Percentiles rank a stretch among this genome's conserved stretches.
phyloP scores from a whole-genome alignment of 139 green algal genomes.

The Dunaliella sp. region DNA sequence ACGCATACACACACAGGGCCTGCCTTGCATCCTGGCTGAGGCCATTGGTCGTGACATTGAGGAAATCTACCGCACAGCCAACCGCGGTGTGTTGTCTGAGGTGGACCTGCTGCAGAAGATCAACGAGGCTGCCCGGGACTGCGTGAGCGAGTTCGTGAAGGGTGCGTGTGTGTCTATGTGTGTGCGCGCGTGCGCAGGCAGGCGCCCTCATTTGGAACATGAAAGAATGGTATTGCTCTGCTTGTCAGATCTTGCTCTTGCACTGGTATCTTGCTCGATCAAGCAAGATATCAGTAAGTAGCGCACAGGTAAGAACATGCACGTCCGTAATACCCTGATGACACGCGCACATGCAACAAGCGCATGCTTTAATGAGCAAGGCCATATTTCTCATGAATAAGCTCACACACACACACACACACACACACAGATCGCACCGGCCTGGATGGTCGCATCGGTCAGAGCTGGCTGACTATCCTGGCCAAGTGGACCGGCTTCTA shows the following conservation, averaged over 20 bases:
- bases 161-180: neutral
- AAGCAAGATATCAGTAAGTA: no score
- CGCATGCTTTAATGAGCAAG: no score
- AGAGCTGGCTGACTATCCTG: slow-evolving; percentile 53
- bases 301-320: no score
- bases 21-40: slow-evolving; percentile 88
- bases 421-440: slow-evolving; percentile 73
- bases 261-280: no score
- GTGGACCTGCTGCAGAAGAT: slow-evolving; percentile 89
- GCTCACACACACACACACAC: no score
- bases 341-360: no score
- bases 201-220: no score
- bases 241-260: no score
- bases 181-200: neutral
- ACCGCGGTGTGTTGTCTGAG: slow-evolving; percentile 83
- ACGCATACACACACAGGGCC: no score
- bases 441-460: slow-evolving; percentile 64
- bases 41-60: slow-evolving; percentile 90
- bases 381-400: no score
- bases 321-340: no score
- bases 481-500: slow-evolving; percentile 71
- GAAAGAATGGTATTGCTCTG: no score
- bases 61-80: slow-evolving; percentile 84
- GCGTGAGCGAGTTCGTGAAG: slow-evolving; percentile 87
- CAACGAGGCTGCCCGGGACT: slow-evolving; percentile 73